These are phyloP conservation scores for Hippophae gyantsensis DNA, from an alignment of 306 rosid genomes.

Conservation along the genomic window DNA sequence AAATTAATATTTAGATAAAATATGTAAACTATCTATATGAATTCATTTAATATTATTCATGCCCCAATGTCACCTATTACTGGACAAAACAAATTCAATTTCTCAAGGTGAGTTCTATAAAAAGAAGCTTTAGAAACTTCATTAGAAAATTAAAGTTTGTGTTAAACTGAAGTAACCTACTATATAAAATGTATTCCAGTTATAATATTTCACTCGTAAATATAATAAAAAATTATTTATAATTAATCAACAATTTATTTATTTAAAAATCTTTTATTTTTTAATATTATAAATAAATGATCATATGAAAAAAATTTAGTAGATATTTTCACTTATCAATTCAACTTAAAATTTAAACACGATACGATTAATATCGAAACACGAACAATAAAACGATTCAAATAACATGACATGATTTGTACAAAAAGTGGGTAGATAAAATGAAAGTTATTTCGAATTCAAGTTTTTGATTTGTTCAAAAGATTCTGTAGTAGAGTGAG, in stretches of 20 bases:
- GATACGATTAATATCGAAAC: too few relatives aligned
- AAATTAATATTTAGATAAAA: background rate
- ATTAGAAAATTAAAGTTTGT: conserved; percentile 40
- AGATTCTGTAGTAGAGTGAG: conserved; percentile 20
- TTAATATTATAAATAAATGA: too few relatives aligned
- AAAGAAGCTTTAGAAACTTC: conserved; percentile 33
- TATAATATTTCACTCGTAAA: too few relatives aligned
- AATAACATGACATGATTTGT: too few relatives aligned
- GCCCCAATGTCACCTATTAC: conserved; percentile 1
- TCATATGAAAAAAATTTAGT: too few relatives aligned
- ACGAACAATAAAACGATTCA: too few relatives aligned
- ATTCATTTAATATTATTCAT: background rate
- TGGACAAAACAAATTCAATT: conserved; percentile 39
- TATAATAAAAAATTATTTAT: too few relatives aligned
- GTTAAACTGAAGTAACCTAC: conserved; percentile 13
- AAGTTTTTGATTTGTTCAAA: conserved; percentile 15
- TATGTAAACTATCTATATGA: background rate
- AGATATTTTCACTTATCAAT: too few relatives aligned
- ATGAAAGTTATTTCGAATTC: conserved; percentile 7
- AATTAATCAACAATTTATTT: too few relatives aligned
- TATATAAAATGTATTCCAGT: too few relatives aligned
- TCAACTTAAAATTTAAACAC: too few relatives aligned
- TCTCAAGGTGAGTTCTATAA: conserved; percentile 26
- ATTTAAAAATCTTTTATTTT: too few relatives aligned
- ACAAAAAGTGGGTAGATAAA: conserved; percentile 23